These are phyloP conservation scores for Neofusicoccum sp. DNA, from an alignment of 2,329 filamentous ascomycete species.

Conservation along the genomic window DNA sequence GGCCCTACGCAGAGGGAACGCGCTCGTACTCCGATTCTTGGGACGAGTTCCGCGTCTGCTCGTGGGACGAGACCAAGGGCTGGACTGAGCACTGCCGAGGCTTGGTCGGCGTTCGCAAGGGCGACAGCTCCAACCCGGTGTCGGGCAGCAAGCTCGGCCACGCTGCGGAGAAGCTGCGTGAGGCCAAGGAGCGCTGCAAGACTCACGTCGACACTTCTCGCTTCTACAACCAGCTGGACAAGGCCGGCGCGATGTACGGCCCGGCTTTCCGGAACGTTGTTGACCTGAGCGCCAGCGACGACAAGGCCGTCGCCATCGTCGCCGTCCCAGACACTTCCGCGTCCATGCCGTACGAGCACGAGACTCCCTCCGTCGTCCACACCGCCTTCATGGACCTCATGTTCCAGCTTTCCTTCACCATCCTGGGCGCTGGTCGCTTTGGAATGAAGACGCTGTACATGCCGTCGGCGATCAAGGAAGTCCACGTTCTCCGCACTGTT, in stretches of 20 bases:
- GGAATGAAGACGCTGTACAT: slow-evolving; percentile 18
- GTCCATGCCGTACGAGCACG: slow-evolving; percentile 6
- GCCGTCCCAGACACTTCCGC: slow-evolving; percentile 14
- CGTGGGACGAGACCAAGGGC: slow-evolving; percentile 1
- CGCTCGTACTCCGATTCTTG: slow-evolving; percentile 12
- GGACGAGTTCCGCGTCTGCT: slow-evolving; percentile 22
- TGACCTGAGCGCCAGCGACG: neutral
- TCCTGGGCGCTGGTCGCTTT: slow-evolving; percentile 9
- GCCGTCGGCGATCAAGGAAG: slow-evolving; percentile 6
- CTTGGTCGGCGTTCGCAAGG: slow-evolving; percentile 14
- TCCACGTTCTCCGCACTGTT: neutral
- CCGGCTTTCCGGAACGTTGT: slow-evolving; percentile 14
- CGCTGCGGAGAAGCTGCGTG: neutral
- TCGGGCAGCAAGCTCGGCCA: neutral
- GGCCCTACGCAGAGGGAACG: slow-evolving; percentile 11
- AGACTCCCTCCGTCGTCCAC: slow-evolving; percentile 18
- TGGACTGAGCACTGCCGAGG: slow-evolving; percentile 22
- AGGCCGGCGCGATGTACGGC: slow-evolving; percentile 17
- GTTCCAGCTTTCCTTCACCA: slow-evolving; percentile 18
- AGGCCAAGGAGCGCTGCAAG: neutral
- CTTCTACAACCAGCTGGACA: slow-evolving; percentile 5
- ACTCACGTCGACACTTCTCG: neutral
- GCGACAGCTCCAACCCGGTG: slow-evolving; percentile 1
- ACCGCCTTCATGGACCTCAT: slow-evolving; percentile 16
- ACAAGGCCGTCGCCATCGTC: neutral